Evolutionary conservation across 2,329 filamentous ascomycete genomes (phyloP), one percentile per base, ranked within the genome.

Genomic region (Ceratocystis harringtonii): DNA sequence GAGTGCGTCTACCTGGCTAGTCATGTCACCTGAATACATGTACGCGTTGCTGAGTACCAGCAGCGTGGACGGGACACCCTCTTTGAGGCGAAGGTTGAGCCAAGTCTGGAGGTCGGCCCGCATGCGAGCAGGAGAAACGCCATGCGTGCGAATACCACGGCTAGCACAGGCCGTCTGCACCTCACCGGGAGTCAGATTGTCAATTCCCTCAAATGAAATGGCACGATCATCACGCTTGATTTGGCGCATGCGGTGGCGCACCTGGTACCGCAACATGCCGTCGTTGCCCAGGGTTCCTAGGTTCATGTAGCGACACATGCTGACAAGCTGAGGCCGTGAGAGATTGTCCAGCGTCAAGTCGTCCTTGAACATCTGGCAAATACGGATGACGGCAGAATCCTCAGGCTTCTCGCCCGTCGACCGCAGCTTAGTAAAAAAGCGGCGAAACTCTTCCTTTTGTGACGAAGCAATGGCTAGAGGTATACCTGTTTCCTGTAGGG

Each of bases 351-450:
- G 81, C 0, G 94, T 99, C 71, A 99, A 75, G 75, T 99, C 94
- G 74, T 99, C 94, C 75, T 94, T 95, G 84, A 99, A 99, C 69
- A 95, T 88, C 81, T 96, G 95, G 85, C 94, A 97, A 69, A 99
- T 92, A 77, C 94, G 96, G 80, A 99, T 95, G 69, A 99, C 90
- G 73, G 99, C 94, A 70, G 92, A 83, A 64, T 86, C 83, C 3
- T 89, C 94, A 0, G 94, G 94, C 58, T 87, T 81, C 78, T 97
- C 92, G 69, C 92, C 94, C 0, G 92, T 96, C 19, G 90, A 86
- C 64, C 94, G 83, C 68, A 97, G 84, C 80, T 99, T 99, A 74
- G 90, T 88, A 86, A 99, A 99, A 78, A 99, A 99, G 72, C 92
- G 90, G 68, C 88, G 83, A 71, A 99, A 99, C 74, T 97, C 94